Evolutionary conservation across 2,329 filamentous ascomycete genomes (phyloP), one percentile per base, ranked within the genome.

Genomic region (Arthroderma sp.): DNA sequence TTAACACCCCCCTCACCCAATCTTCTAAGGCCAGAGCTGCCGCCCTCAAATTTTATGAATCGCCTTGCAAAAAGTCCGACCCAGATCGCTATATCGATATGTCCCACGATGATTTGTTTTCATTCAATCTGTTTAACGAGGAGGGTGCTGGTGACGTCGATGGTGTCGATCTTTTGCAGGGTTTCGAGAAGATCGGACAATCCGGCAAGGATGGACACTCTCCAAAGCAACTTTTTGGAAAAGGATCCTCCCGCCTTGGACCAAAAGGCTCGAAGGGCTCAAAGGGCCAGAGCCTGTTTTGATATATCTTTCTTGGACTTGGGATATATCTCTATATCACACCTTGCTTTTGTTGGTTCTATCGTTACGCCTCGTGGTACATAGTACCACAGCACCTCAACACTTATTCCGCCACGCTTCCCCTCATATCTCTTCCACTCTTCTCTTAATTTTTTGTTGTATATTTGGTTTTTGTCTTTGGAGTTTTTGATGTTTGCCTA

Each of bases 131-230:
- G 29, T 69, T 69, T 38, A 54, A 55, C 31, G 66, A 70, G 31
- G 67, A 69, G 43, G 57, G 58, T 38, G 57, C 60, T 9, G 60
- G 60, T 30, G 66, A 68, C 29, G 63, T 66, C 10, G 65, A 69
- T 47, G 64, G 64, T 22, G 59, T 70, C 36, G 67, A 70, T 52
- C 61, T 70, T 30, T 48, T 69, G 36, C 65, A 69, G 52, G 67
- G 67, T 4, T 70, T 70, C 51, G 62, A 68, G 45, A 70, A 69
- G 49, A 70, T 70, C 49, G 66, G 65, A 41, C 62, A 63, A 15
- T 43, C 56, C 38, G 56, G 40, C 40, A 64, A 60, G 46, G 61
- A 66, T 6, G 61, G 61, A 22, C 39, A 52, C 3, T 46, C 57
- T 39, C 50, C 55, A 5, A 60, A 57, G 43, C 31, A 56, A 29